Percentiles rank a stretch among this genome's conserved stretches.
Evolutionary conservation across 2,329 filamentous ascomycete genomes (phyloP).

Genomic region (Fusarium anthophilum): DNA sequence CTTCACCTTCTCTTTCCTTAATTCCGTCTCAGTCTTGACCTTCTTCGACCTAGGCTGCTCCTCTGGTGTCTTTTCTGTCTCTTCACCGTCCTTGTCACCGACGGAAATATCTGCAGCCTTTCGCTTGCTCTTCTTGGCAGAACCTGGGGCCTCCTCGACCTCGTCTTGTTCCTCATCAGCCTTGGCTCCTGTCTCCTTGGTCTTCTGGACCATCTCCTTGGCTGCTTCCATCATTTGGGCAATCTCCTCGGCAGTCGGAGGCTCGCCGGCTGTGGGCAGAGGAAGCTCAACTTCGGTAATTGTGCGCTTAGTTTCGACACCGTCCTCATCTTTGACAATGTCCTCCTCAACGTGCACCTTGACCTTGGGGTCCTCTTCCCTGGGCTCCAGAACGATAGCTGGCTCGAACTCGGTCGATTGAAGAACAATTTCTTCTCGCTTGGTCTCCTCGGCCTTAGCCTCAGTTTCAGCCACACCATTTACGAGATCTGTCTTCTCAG

Average conservation of each 20-base stretch:
- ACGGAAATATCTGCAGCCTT: conserved; percentile 77
- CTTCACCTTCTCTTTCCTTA: conserved; percentile 87
- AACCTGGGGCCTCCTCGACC: conserved; percentile 49
- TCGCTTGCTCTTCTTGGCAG: conserved; percentile 70
- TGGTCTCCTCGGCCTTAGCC: conserved; percentile 39
- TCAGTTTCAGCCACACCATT: conserved; percentile 37
- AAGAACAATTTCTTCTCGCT: conserved; percentile 50
- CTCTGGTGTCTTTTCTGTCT: conserved; percentile 47
- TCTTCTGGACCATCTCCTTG: conserved; percentile 84
- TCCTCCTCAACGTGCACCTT: conserved; percentile 77
- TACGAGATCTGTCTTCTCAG: conserved; percentile 42
- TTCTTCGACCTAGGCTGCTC: conserved; percentile 73
- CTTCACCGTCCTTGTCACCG: conserved; percentile 63
- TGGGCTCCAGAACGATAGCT: conserved; percentile 58
- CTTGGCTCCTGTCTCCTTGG: conserved; percentile 58
- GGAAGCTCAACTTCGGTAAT: conserved; percentile 82
- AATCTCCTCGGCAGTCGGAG: conserved; percentile 80
- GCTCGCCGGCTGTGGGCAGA: conserved; percentile 63
- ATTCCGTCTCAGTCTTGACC: conserved; percentile 80
- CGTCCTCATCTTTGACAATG: conserved; percentile 61
- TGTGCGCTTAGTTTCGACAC: conserved; percentile 74
- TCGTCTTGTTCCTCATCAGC: conserved; percentile 49
- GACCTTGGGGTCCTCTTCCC: conserved; percentile 68
- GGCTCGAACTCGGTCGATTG: conserved; percentile 63
- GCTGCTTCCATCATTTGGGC: conserved; percentile 86